phyloP scores from a whole-genome alignment of 345 rosid species.

The Pugionium dolabratum region DNA sequence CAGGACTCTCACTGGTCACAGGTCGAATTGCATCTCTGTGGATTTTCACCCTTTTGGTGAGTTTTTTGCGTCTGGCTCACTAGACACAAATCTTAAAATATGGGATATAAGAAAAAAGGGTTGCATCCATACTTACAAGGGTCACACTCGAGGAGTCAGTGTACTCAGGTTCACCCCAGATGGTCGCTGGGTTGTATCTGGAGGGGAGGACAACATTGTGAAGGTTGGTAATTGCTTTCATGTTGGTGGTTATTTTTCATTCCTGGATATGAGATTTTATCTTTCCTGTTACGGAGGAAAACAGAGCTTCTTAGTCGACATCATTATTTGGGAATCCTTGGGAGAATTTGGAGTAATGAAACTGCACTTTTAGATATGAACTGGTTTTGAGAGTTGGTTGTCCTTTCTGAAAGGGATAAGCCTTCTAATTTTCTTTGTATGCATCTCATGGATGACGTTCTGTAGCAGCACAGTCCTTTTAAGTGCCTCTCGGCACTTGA shows the following conservation, averaged over 20 bases:
- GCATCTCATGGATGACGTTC: background rate
- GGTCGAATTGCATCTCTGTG: constrained; percentile 94
- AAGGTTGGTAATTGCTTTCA: constrained; percentile 55
- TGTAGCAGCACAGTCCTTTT: constrained; percentile 5
- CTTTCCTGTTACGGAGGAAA: constrained; percentile 16
- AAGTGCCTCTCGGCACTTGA: constrained; percentile 11
- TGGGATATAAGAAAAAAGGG: constrained; percentile 65
- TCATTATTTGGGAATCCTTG: background rate
- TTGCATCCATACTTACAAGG: too few relatives aligned
- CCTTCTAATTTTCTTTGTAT: background rate
- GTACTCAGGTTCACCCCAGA: constrained; percentile 97
- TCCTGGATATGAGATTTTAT: constrained; percentile 8
- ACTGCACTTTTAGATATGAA: constrained; percentile 1
- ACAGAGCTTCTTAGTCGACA: background rate
- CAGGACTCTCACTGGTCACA: constrained; percentile 91
- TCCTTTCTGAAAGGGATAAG: constrained; percentile 6
- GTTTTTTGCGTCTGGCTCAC: constrained; percentile 97
- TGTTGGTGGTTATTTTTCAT: constrained; percentile 15
- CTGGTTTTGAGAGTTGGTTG: background rate
- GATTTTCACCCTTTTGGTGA: constrained; percentile 99
- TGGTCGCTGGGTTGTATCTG: constrained; percentile 99
- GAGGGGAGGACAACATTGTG: constrained; percentile 94
- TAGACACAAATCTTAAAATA: constrained; percentile 96
- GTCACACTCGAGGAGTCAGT: constrained; percentile 29
- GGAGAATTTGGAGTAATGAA: constrained; percentile 4